Evolutionary conservation across 2,329 filamentous ascomycete genomes (phyloP).

Genomic region (Aspergillus brunneoviolaceus): DNA sequence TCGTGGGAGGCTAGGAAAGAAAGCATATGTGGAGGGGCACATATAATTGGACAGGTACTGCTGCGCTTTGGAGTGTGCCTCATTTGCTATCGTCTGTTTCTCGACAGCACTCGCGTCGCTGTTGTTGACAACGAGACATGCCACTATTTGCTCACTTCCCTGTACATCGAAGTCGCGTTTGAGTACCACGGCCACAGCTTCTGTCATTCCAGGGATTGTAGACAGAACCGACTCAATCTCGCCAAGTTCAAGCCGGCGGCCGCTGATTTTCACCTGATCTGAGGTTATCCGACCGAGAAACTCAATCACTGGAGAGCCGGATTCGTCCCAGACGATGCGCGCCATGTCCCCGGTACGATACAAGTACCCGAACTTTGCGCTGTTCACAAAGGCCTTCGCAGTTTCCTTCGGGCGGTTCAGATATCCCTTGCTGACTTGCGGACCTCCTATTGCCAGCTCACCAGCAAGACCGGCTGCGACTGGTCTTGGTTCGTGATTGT

Average conservation of each 20-base stretch:
- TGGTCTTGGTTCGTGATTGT: constrained; percentile 29
- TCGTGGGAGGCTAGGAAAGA: constrained; percentile 23
- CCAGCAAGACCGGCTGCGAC: constrained; percentile 45
- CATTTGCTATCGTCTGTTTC: constrained; percentile 14
- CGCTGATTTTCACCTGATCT: constrained; percentile 82
- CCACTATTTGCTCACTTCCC: constrained; percentile 28
- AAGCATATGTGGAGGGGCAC: constrained; percentile 26
- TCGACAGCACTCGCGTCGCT: constrained; percentile 1
- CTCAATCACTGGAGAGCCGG: constrained; percentile 55
- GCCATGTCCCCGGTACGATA: constrained; percentile 45
- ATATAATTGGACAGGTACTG: constrained; percentile 24
- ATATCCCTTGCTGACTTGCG: constrained; percentile 32
- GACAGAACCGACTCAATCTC: constrained; percentile 60
- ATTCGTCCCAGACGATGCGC: constrained; percentile 63
- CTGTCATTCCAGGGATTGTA: constrained; percentile 19
- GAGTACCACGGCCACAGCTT: constrained; percentile 26
- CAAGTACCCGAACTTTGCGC: constrained; percentile 48
- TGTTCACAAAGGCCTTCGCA: constrained; percentile 26
- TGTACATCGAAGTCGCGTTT: constrained; percentile 17
- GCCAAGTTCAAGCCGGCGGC: constrained; percentile 76
- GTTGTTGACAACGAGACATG: constrained; percentile 23
- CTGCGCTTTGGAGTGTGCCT: constrained; percentile 15
- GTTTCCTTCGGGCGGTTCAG: constrained; percentile 27
- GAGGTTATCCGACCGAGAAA: constrained; percentile 76
- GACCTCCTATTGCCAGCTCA: constrained; percentile 45